Evolutionary conservation across 2,329 filamentous ascomycete species (phyloP).

Genomic region (Xylaria hypoxylon): DNA sequence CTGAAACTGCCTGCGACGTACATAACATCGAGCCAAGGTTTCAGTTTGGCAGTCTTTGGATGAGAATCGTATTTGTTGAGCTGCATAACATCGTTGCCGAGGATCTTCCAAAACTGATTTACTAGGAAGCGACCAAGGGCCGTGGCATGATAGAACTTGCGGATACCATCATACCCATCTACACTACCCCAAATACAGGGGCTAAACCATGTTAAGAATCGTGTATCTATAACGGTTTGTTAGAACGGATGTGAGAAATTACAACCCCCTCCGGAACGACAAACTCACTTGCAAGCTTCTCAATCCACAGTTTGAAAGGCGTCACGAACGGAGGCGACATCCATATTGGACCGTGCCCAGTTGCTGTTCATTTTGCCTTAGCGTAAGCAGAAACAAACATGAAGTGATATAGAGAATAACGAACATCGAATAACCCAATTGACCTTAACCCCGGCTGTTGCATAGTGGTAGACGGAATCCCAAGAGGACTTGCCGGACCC

Average conservation of each 20-base stretch:
- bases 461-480: constrained; percentile 71
- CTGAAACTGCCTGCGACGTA: constrained; percentile 68
- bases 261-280: no score
- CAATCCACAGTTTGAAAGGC: constrained; percentile 62
- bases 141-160: constrained; percentile 68
- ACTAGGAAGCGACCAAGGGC: constrained; percentile 67
- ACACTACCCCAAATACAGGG: constrained; percentile 78
- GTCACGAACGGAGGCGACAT: constrained; percentile 64
- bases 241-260: no score
- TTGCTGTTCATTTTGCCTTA: constrained; percentile 44
- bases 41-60: constrained; percentile 64
- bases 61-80: constrained; percentile 67
- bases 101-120: constrained; percentile 67
- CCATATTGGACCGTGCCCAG: constrained; percentile 67
- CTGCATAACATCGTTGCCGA: constrained; percentile 66
- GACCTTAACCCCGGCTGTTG: constrained; percentile 63
- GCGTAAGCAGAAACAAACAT: no score
- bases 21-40: constrained; percentile 62
- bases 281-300: constrained; percentile 59
- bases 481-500: constrained; percentile 72
- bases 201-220: constrained; percentile 78
- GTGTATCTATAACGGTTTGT: constrained; percentile 58
- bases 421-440: constrained; percentile 65
- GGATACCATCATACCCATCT: constrained; percentile 68
- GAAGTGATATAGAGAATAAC: no score